phyloP scores from a whole-genome alignment of 345 rosid genomes.

The Raphanus raphanistrum region DNA sequence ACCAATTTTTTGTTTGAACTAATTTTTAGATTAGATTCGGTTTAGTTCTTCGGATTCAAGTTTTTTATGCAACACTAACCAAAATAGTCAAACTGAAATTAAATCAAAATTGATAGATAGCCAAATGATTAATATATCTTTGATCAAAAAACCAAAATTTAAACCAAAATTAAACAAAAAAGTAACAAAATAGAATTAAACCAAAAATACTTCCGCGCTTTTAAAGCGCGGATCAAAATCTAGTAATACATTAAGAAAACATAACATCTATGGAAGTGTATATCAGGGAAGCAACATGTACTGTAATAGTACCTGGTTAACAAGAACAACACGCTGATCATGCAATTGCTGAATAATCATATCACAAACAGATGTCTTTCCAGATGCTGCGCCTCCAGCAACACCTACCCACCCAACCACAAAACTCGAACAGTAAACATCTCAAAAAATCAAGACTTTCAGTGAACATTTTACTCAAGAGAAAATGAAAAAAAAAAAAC shows the following conservation, averaged over 20 bases:
- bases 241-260: slow-evolving; percentile 9
- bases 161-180: too few species aligned
- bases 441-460: slow-evolving; percentile 7
- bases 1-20: too few species aligned
- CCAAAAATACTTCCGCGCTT: too few species aligned
- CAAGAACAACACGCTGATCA: slow-evolving; percentile 95
- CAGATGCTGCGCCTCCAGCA: slow-evolving; percentile 96
- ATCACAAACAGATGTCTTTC: slow-evolving; percentile 94
- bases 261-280: background rate
- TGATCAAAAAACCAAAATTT: too few species aligned
- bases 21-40: too few species aligned
- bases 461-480: slow-evolving; percentile 1
- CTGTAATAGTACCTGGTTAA: slow-evolving; percentile 69
- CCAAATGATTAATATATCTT: too few species aligned
- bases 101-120: too few species aligned
- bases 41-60: too few species aligned
- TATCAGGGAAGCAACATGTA: slow-evolving; percentile 20
- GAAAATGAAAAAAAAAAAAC: background rate
- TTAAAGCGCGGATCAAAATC: too few species aligned
- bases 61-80: too few species aligned
- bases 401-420: slow-evolving; percentile 65
- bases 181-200: too few species aligned
- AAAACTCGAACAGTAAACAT: slow-evolving; percentile 4
- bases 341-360: slow-evolving; percentile 97
- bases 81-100: too few species aligned